Base-by-base conservation (phyloP, 2,329 filamentous ascomycete genomes). In the Fusarium coffeatum region DNA sequence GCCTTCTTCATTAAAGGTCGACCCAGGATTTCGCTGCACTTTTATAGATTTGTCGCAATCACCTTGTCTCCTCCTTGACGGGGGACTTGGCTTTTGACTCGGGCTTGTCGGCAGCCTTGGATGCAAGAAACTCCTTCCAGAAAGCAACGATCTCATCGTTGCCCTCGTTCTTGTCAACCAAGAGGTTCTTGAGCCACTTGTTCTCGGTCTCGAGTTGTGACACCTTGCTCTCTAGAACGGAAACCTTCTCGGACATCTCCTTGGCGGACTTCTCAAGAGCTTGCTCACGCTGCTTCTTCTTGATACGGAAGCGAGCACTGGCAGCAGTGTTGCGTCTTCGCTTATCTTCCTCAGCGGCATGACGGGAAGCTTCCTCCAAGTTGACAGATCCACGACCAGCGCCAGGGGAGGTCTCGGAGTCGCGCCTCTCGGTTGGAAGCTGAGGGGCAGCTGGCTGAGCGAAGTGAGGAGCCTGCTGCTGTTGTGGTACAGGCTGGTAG, bases 271-370 rank as follows among this genome's bases (percentile, higher is more conserved):
- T 89, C 80, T 95, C 93, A 55, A 97, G 88, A 11, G 92, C 91
- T 80, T 94, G 92, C 83, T 97, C 93, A 53, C 93, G 91, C 82
- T 96, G 93, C 88, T 97, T 97, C 90, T 97, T 97, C 89, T 97
- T 97, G 78, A 96, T 89, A 64, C 93, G 91, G 86, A 97, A 97
- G 51, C 93, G 91, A 20, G 93, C 93, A 71, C 91, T 94, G 58
- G 93, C 93, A 32, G 93, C 93, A 4, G 94, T 97, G 82, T 97
- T 97, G 69, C 93, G 90, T 63, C 93, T 89, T 51, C 93, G 91
- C 83, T 97, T 97, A 79, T 97, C 93, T 81, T 97, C 93, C 80
- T 97, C 93, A 23, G 93, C 93, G 15, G 91, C 91, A 8, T 89
- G 72, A 41, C 92, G 90, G 15, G 91, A 90, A 41, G 88, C 84